phyloP scores from a whole-genome alignment of 2,329 filamentous ascomycete genomes.

The Microsporum audouinii region DNA sequence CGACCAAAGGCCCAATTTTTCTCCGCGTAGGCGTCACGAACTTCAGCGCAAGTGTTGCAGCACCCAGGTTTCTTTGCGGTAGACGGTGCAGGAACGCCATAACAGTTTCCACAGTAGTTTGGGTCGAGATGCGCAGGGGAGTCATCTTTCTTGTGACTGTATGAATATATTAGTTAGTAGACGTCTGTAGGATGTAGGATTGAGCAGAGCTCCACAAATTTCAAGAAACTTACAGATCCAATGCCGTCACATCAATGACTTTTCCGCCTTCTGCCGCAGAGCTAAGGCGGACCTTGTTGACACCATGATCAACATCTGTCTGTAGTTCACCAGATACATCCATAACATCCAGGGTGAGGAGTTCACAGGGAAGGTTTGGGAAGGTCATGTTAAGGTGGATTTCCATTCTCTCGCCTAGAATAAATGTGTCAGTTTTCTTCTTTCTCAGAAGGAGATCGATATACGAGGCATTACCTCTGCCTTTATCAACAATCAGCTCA shows the following conservation, averaged over 20 bases:
- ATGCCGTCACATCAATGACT: conserved; percentile 57
- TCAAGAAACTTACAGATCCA: conserved; percentile 49
- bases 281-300: conserved; percentile 77
- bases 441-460: too few relatives aligned
- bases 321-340: conserved; percentile 97
- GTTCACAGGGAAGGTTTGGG: conserved; percentile 83
- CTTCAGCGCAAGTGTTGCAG: conserved; percentile 95
- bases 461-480: conserved; percentile 53
- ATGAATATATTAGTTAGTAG: background rate
- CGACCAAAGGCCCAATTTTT: conserved; percentile 89
- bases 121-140: conserved; percentile 71
- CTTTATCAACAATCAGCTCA: conserved; percentile 92
- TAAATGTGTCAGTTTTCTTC: background rate
- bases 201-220: background rate
- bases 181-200: background rate
- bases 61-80: conserved; percentile 71
- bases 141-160: conserved; percentile 59
- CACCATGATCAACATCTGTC: conserved; percentile 81
- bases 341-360: conserved; percentile 96
- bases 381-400: conserved; percentile 97
- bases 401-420: conserved; percentile 86
- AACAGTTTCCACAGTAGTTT: conserved; percentile 86
- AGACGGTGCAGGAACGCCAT: conserved; percentile 64
- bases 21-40: conserved; percentile 82
- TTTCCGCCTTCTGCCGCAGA: conserved; percentile 61